Percentiles rank a stretch among this genome's conserved stretches.
These are phyloP conservation scores for Heracleum sosnowskyi DNA, from an alignment of 129 eudicot genomes.

Conservation along the genomic window DNA sequence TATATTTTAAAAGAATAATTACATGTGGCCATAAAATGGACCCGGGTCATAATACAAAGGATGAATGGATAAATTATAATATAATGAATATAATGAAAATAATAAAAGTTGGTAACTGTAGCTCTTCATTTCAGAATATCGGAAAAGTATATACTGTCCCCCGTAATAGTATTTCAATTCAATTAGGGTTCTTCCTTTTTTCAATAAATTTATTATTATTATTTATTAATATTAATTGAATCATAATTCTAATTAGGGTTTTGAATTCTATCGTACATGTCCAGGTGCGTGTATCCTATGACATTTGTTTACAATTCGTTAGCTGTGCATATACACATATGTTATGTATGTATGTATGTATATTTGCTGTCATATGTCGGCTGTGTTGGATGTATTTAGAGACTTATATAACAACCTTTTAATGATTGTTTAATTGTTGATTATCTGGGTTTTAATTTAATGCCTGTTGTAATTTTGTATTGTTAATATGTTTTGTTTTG, in stretches of 20 bases:
- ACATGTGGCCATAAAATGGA: no score
- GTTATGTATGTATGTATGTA: not conserved
- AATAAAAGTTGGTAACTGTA: no score
- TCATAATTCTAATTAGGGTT: not conserved
- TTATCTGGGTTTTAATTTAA: not conserved
- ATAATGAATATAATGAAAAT: no score
- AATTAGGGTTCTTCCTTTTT: conserved; percentile 3
- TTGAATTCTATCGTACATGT: not conserved
- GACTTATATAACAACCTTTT: not conserved
- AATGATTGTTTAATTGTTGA: not conserved
- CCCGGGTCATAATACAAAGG: no score
- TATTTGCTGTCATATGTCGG: conserved; percentile 4
- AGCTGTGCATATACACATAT: not conserved
- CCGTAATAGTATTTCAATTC: not conserved
- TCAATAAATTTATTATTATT: not conserved
- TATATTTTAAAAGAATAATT: no score
- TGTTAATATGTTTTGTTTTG: not conserved
- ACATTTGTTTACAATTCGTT: not conserved
- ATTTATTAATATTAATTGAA: not conserved
- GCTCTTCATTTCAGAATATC: not conserved
- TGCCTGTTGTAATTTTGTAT: conserved; percentile 7
- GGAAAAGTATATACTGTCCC: not conserved
- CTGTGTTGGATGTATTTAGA: not conserved
- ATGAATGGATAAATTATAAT: not conserved
- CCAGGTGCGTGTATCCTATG: not conserved